Evolutionary conservation across 163 green algal genomes (phyloP).

Genomic region (Coccomyxa subellipsoidea): DNA sequence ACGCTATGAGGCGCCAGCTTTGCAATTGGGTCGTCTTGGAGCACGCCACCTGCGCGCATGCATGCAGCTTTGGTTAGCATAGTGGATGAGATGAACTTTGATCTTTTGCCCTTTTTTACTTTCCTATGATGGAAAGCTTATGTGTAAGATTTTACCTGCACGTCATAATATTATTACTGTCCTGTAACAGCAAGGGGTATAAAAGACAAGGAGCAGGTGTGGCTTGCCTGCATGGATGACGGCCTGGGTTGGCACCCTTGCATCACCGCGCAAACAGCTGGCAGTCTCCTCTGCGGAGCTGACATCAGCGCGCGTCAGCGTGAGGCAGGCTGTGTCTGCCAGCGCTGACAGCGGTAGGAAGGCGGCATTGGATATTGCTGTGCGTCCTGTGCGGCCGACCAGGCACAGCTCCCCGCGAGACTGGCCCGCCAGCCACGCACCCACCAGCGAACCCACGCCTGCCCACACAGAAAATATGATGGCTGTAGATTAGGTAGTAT

Average conservation of each 20-base stretch:
- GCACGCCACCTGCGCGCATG: slow-evolving; percentile 48
- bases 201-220: background rate
- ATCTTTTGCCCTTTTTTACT: too few species aligned
- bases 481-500: too few species aligned
- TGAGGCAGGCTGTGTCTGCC: background rate
- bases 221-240: background rate
- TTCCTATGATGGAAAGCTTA: too few species aligned
- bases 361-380: background rate
- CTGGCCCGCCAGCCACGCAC: background rate
- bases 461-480: too few species aligned
- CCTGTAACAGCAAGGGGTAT: too few species aligned
- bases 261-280: background rate
- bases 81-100: too few species aligned
- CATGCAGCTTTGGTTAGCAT: background rate
- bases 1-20: slow-evolving; percentile 26
- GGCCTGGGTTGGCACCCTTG: background rate
- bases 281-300: background rate
- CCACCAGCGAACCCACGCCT: slow-evolving; percentile 18
- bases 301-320: slow-evolving; percentile 12
- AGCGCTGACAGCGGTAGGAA: background rate
- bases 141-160: too few species aligned
- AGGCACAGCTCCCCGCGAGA: background rate
- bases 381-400: slow-evolving; percentile 8
- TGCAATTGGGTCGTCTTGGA: slow-evolving; percentile 40
- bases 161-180: too few species aligned